Evolutionary conservation across 208 protist species (phyloP).

Genomic region (Leishmania tropica): DNA sequence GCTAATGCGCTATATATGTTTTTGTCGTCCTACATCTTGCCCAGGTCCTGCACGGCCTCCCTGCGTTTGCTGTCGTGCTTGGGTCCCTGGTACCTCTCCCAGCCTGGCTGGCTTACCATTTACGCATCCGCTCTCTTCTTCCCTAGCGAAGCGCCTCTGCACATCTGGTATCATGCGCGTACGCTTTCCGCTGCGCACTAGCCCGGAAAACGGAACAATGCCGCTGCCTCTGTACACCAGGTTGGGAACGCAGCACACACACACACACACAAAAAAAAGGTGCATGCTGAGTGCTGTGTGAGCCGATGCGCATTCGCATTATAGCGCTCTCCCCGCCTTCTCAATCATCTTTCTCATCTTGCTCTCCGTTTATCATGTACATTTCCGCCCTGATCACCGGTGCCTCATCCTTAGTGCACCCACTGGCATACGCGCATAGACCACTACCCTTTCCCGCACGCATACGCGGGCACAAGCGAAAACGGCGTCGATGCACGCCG

Average conservation of each 20-base stretch:
- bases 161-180: background rate
- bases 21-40: background rate
- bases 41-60: background rate
- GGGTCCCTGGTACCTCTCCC: background rate
- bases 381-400: background rate
- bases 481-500: slow-evolving; percentile 10
- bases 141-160: background rate
- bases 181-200: background rate
- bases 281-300: background rate
- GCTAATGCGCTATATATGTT: background rate
- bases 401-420: background rate
- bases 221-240: background rate
- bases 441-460: background rate
- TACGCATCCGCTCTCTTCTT: background rate
- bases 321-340: background rate
- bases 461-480: background rate
- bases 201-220: background rate
- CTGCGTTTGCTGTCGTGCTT: background rate
- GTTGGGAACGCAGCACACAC: background rate
- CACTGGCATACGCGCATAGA: background rate
- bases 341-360: background rate
- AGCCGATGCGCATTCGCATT: background rate
- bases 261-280: background rate
- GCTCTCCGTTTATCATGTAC: background rate
- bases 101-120: background rate